These are phyloP conservation scores for Kalaharituber pfeilii DNA, from an alignment of 2,329 filamentous ascomycete genomes.

Conservation along the genomic window DNA sequence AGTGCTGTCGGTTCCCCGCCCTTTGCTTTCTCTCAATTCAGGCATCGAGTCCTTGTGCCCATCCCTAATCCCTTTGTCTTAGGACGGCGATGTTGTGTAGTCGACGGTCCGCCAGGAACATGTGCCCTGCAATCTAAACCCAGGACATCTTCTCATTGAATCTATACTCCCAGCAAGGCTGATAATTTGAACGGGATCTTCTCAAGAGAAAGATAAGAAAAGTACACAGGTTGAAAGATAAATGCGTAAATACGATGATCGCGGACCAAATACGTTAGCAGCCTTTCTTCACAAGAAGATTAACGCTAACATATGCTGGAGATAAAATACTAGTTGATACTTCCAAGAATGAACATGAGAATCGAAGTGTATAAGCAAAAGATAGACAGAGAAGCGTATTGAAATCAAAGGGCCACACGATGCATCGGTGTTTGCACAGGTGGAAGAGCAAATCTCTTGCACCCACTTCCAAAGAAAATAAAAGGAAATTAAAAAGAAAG, in stretches of 20 bases:
- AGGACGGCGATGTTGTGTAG: not conserved
- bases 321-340: conserved; percentile 9
- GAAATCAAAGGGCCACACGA: conserved; percentile 8
- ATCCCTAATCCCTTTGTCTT: not conserved
- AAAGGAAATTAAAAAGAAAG: conserved; percentile 2
- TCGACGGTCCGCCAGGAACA: not conserved
- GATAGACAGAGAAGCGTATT: conserved; percentile 14
- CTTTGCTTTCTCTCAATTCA: not conserved
- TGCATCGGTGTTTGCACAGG: conserved; percentile 2
- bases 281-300: conserved; percentile 12
- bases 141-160: not conserved
- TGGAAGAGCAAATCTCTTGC: not conserved
- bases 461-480: conserved; percentile 17
- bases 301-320: conserved; percentile 11
- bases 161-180: not conserved
- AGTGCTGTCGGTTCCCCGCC: not conserved
- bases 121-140: not conserved
- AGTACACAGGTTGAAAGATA: conserved; percentile 10
- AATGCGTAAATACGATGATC: conserved; percentile 8
- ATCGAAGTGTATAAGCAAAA: conserved; percentile 13
- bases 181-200: not conserved
- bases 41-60: not conserved
- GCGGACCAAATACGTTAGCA: conserved; percentile 10
- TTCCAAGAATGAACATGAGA: conserved; percentile 13
- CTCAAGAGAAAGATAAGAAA: conserved; percentile 14